phyloP scores from a whole-genome alignment of 1,284 basidiomycete species.

The Agaricales sp. region DNA sequence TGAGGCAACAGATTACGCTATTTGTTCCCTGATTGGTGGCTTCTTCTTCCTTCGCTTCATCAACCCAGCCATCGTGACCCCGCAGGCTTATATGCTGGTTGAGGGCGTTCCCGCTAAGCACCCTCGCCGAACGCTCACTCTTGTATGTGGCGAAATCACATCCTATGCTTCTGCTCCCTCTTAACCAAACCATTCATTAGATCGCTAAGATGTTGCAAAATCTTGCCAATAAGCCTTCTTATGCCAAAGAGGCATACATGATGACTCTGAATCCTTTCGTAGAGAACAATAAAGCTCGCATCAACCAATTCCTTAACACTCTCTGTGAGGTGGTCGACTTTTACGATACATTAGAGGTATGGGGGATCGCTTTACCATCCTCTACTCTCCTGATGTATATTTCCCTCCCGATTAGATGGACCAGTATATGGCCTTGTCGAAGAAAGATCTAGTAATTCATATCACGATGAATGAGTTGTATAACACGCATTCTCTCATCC shows the following conservation, averaged over 20 bases:
- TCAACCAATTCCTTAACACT: constrained; percentile 94
- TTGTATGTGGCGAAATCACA: constrained; percentile 62
- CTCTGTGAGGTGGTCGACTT: constrained; percentile 99
- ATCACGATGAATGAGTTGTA: constrained; percentile 99
- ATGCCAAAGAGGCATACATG: constrained; percentile 98
- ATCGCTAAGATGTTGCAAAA: constrained; percentile 99
- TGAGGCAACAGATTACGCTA: constrained; percentile 93
- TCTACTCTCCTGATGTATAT: constrained; percentile 5
- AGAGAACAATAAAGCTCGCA: constrained; percentile 94
- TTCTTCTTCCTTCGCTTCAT: constrained; percentile 99
- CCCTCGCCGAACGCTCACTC: constrained; percentile 88
- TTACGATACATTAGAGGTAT: constrained; percentile 94
- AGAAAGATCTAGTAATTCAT: constrained; percentile 96
- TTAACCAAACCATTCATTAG: constrained; percentile 38
- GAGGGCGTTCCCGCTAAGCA: constrained; percentile 97
- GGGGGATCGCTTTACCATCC: constrained; percentile 11
- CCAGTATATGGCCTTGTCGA: constrained; percentile 99
- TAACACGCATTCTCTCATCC: constrained; percentile 91
- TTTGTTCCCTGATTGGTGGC: constrained; percentile 96
- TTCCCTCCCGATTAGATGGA: constrained; percentile 87
- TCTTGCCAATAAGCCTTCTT: constrained; percentile 96
- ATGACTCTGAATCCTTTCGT: constrained; percentile 97
- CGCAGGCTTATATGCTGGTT: constrained; percentile 99
- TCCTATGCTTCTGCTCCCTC: no score
- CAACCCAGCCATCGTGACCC: constrained; percentile 99